phyloP scores from a whole-genome alignment of 352 stramenopile species.

The Globisporangium nagaii region DNA sequence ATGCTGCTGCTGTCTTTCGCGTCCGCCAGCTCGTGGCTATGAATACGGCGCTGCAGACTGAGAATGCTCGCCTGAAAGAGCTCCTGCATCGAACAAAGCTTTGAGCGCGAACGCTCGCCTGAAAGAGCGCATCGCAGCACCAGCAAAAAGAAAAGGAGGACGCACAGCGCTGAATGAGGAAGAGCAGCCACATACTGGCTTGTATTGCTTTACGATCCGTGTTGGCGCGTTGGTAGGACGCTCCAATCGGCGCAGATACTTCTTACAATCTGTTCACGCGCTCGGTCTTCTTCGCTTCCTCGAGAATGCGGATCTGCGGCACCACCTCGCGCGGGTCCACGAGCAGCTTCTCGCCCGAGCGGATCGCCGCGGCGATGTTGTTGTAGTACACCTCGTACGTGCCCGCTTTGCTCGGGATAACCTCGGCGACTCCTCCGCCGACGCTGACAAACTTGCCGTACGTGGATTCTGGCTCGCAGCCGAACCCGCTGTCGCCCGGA shows the following conservation, averaged over 20 bases:
- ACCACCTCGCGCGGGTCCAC: conserved; percentile 50
- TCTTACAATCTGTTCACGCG: conserved; percentile 18
- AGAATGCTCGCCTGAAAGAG: conserved; percentile 29
- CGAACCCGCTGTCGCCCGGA: conserved; percentile 44
- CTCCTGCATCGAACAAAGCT: conserved; percentile 29
- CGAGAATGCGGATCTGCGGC: conserved; percentile 67
- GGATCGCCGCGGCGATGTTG: conserved; percentile 64
- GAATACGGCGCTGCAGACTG: conserved; percentile 22
- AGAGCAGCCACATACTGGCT: no score
- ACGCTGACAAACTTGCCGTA: conserved; percentile 37
- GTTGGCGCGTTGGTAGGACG: no score
- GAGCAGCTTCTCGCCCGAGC: conserved; percentile 30
- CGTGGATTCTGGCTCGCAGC: conserved; percentile 36
- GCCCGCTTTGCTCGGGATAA: conserved; percentile 37
- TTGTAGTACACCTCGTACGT: conserved; percentile 69
- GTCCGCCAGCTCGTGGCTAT: conserved; percentile 9
- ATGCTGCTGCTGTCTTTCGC: conserved; percentile 2
- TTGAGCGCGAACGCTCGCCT: conserved; percentile 13
- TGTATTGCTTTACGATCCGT: no score
- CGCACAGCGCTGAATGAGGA: no score
- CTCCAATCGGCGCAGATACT: background rate
- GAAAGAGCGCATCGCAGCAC: background rate
- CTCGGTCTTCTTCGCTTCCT: conserved; percentile 57
- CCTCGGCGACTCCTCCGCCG: conserved; percentile 14
- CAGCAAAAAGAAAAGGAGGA: no score